Evolutionary conservation across 1,139 yeast species (phyloP), one percentile per base, ranked within the genome.

Genomic region (Lodderomyces oxycetoniae): DNA sequence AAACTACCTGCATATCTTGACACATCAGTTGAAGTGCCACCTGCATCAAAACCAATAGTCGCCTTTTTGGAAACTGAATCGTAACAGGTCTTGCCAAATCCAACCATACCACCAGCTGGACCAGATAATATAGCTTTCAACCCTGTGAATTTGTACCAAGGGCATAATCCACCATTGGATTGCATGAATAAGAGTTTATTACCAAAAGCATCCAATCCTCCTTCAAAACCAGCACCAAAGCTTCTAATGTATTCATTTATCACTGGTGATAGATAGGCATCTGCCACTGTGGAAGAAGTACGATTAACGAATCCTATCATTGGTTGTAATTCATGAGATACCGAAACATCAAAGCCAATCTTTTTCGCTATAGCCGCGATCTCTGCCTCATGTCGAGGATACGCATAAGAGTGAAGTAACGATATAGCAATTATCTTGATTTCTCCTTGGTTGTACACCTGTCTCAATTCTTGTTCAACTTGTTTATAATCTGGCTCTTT

Each of bases 71-170:
- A 41, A 2, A 35, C 41, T 4, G 47, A 28, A 39, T 67, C 71
- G 43, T 50, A 61, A 45, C 73, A 68, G 4, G 74, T 68, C 33
- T 57, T 56, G 1, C 72, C 74, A 41, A 55, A 65, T 0, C 74
- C 74, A n/a, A 68, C 74, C 61, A 68, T 61, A 19, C 74, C 74
- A 27, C 74, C 74, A 22, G 74, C 74, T 6, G 74, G 74, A 2
- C 74, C 74, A 2, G 73, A 67, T 25, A 68, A 55, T 28, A 68
- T 66, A 1, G 74, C 73, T 41, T 64, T 65, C 32, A 68, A 53
- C 1, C 74, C 74, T 3, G 71, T 64, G 45, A 68, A 68, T 38
- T 63, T 62, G 41, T 67, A 63, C 69, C 73, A 67, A 4, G 71
- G 71, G 43, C 72, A 64, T 37, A 68, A 56, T 0, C 74, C 74